Base-by-base conservation (phyloP, 2,329 filamentous ascomycete species). In the Thermochaetoides dissita region DNA sequence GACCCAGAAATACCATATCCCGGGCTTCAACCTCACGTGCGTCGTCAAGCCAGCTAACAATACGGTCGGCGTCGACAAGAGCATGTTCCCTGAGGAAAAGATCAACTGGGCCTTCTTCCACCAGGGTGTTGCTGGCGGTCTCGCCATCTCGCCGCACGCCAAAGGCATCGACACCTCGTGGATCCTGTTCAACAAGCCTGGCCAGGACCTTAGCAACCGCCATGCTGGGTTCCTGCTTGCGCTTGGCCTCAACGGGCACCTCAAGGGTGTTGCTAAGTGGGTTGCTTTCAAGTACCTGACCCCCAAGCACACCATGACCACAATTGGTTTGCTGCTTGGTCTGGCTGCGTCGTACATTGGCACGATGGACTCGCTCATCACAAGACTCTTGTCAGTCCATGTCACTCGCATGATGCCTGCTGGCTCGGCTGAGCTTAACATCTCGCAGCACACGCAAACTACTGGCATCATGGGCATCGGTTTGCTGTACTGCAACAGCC, bases 41-140 rank as follows among this genome's bases (percentile, higher is more conserved):
- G 69, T 91, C 7, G 88, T 98, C 67, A 91, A 87, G 56, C 91
- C 93, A 3, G 80, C 83, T 47, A 91, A 93, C 49, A 87, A 87
- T 32, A 93, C 85, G 2, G 83, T 98, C 30, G 88, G 85, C n/a
- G 87, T 91, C 6, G 91, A 98, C 56, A 86, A 89, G 54, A 71
- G 73, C 6, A 69, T 81, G 2, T 94, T 94, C 55, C 89, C 84
- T 0, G 91, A 98, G 62, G 91, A 98, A 54, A 96, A 94, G 60
- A 86, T 94, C 34, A 89, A 86, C 56, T 98, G 91, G 91, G 88
- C 89, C 0, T 98, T 95, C 62, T 98, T 98, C 62, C 91, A 98
- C 58, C 86, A 93, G 45, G 91, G 91, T 6, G 89, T 93, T 30
- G 83, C 89, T n/a, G 85, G 84, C 24, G 91, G 91, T 3, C 65